These are phyloP conservation scores for Stipa capillata DNA, from an alignment of 176 grass and related monocot genomes.

Conservation along the genomic window DNA sequence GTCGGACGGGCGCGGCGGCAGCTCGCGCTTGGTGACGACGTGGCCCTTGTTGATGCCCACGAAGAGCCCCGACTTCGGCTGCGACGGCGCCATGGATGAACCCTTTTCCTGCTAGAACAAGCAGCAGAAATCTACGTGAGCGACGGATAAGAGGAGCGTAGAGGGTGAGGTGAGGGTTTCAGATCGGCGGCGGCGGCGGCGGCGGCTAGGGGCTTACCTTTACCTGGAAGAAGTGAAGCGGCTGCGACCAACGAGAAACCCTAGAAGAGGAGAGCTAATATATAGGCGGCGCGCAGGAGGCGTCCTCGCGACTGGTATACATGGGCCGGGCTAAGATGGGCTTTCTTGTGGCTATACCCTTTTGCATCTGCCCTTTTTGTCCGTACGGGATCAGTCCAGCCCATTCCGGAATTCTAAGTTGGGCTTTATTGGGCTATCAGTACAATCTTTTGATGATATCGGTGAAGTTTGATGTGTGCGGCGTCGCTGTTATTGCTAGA, in stretches of 20 bases:
- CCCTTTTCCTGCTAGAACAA: conserved; percentile 23
- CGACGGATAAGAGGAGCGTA: neutral
- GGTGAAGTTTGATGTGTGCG: too few species aligned
- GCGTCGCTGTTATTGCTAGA: too few species aligned
- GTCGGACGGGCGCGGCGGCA: conserved; percentile 40
- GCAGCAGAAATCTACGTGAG: neutral
- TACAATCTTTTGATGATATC: too few species aligned
- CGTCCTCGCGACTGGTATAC: neutral
- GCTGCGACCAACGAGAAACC: conserved; percentile 29
- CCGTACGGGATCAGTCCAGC: too few species aligned
- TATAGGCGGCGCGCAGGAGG: conserved; percentile 4
- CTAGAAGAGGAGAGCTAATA: neutral
- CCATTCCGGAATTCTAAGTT: too few species aligned
- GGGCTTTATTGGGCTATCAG: too few species aligned
- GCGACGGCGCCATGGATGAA: conserved; percentile 45
- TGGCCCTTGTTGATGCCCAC: conserved; percentile 71
- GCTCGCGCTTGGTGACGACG: conserved; percentile 64
- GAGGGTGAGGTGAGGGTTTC: neutral
- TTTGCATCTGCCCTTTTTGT: too few species aligned
- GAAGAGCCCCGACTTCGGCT: conserved; percentile 49
- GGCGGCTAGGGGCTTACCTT: conserved; percentile 16
- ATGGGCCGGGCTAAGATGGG: neutral
- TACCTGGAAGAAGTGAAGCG: conserved; percentile 29
- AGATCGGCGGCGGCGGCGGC: neutral
- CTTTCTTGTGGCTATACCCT: neutral